Percentiles rank a stretch among this genome's conserved stretches.
Evolutionary conservation across 2,329 filamentous ascomycete genomes (phyloP).

Genomic region (Parascedosporium putredinis): DNA sequence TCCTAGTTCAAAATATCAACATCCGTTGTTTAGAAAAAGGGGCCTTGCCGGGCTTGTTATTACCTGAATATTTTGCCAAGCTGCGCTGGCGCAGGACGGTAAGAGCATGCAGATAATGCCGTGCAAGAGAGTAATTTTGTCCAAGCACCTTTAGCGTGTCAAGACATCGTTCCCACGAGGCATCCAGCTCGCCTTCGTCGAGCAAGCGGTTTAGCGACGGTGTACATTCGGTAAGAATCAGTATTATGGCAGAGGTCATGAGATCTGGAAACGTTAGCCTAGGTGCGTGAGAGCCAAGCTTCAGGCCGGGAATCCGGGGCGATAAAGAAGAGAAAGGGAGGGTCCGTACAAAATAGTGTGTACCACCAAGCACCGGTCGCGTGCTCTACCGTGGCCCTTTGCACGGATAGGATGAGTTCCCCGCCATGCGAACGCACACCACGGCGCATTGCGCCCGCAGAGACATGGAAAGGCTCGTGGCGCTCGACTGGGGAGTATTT

Average conservation of each 20-base stretch:
- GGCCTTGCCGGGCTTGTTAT: neutral
- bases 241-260: conserved; percentile 12
- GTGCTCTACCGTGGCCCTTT: conserved; percentile 18
- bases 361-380: conserved; percentile 26
- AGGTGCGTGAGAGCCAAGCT: too few relatives aligned
- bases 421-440: conserved; percentile 20
- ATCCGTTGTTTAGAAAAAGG: neutral
- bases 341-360: conserved; percentile 27
- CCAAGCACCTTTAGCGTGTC: conserved; percentile 8
- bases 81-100: neutral
- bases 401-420: conserved; percentile 19
- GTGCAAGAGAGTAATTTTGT: neutral
- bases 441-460: conserved; percentile 18
- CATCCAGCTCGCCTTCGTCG: neutral
- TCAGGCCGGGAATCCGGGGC: too few relatives aligned
- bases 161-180: conserved; percentile 10
- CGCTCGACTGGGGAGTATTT: conserved; percentile 10
- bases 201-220: conserved; percentile 2
- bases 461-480: conserved; percentile 16
- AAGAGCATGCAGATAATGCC: neutral
- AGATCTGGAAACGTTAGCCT: too few relatives aligned
- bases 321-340: too few relatives aligned
- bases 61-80: neutral
- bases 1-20: neutral
- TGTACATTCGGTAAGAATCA: conserved; percentile 12